Conservation (phyloP, 805 yeast genomes). For the Wickerhamomyces kurtzmanii region DNA sequence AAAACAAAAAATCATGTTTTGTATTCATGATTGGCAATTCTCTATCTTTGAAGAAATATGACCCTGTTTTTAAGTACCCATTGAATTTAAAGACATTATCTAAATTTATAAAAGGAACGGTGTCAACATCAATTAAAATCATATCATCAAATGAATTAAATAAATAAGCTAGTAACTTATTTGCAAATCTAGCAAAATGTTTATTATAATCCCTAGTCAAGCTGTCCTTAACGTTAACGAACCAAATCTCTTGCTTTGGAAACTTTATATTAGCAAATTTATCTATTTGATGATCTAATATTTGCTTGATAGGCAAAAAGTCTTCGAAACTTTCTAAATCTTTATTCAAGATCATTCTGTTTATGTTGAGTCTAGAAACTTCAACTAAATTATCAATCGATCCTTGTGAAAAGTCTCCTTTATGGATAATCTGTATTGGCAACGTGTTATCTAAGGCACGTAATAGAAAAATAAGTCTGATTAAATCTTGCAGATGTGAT, state of each 20-base stretch:
- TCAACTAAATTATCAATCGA: constrained; percentile 2
- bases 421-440: constrained; percentile 12
- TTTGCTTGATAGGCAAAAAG: no score
- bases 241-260: constrained; percentile 24
- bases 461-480: constrained; percentile 9
- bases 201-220: constrained; percentile 9
- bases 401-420: constrained; percentile 6
- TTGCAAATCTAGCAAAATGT: constrained; percentile 26
- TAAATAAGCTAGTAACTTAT: constrained; percentile 31
- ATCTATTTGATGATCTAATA: no score
- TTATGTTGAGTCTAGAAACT: constrained; percentile 9
- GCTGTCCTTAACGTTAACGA: constrained; percentile 14
- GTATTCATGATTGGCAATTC: constrained; percentile 21
- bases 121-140: constrained; percentile 36
- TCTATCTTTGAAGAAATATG: constrained; percentile 36
- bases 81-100: constrained; percentile 19
- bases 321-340: constrained; percentile 16
- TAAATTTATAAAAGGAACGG: constrained; percentile 26
- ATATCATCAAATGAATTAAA: constrained; percentile 32
- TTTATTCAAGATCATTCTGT: constrained; percentile 16
- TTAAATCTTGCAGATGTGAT: constrained; percentile 20
- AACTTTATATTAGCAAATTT: constrained; percentile 7
- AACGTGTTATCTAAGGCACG: constrained; percentile 11
- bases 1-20: constrained; percentile 22
- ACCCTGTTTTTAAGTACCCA: constrained; percentile 21